Evolutionary conservation across 192 early-diverging fungal species (phyloP).

Genomic region (Coemansia pectinata): DNA sequence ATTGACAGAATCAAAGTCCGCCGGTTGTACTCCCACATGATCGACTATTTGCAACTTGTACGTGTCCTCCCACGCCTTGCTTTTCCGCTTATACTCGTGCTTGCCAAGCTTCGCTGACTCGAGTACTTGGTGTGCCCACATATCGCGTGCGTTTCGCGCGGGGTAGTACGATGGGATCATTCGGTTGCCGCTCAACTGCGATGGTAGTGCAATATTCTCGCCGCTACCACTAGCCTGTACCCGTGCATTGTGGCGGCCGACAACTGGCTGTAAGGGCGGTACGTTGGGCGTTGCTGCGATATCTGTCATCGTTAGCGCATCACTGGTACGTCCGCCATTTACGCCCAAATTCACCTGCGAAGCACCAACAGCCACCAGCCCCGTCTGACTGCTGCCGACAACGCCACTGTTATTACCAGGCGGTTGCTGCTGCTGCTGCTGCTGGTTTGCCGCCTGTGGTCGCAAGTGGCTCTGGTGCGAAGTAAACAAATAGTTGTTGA

Average conservation of each 20-base stretch:
- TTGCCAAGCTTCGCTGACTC: not conserved
- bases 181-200: slow-evolving; percentile 3
- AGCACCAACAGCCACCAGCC: not conserved
- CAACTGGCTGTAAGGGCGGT: not conserved
- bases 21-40: slow-evolving; percentile 25
- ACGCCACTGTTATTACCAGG: not conserved
- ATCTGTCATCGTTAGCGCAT: not conserved
- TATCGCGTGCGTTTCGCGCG: slow-evolving; percentile 18
- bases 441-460: slow-evolving; percentile 4
- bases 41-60: slow-evolving; percentile 31
- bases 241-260: not conserved
- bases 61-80: slow-evolving; percentile 13
- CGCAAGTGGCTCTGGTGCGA: slow-evolving; percentile 36
- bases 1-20: slow-evolving; percentile 48
- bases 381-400: not conserved
- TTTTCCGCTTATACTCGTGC: not conserved
- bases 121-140: slow-evolving; percentile 52
- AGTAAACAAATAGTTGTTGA: slow-evolving; percentile 75
- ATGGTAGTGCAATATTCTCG: not conserved
- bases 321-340: not conserved
- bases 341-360: not conserved
- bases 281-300: not conserved
- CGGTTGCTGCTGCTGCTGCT: slow-evolving; percentile 3
- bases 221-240: not conserved
- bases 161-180: slow-evolving; percentile 36